A percentile compares a stretch with the other conserved stretches of the same genome.
phyloP scores from a whole-genome alignment of 1,284 basidiomycete genomes.

The Malassezia obtusa region DNA sequence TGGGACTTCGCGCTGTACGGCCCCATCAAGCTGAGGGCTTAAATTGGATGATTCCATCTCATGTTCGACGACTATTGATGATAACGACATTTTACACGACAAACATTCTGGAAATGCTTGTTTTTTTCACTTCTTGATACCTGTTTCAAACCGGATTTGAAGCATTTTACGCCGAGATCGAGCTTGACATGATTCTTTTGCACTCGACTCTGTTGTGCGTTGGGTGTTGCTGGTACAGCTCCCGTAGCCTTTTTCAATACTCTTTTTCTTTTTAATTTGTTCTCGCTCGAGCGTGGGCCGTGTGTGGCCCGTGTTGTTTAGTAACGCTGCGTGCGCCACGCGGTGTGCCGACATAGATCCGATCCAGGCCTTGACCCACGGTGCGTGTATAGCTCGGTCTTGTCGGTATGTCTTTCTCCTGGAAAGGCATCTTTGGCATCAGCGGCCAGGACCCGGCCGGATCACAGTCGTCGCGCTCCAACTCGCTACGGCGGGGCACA shows the following conservation, averaged over 20 bases:
- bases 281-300: no score
- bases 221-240: no score
- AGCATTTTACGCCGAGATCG: background rate
- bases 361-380: no score
- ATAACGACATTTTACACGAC: background rate
- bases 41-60: background rate
- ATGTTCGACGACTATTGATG: background rate
- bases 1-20: conserved; percentile 39
- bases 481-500: background rate
- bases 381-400: no score
- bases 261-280: no score
- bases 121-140: background rate
- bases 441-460: conserved; percentile 6
- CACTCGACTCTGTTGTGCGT: no score
- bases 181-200: background rate
- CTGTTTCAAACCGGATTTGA: background rate
- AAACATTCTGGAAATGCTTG: background rate
- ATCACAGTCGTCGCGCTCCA: background rate
- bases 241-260: no score
- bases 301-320: no score
- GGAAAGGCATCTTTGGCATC: conserved; percentile 39
- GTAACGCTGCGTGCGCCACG: no score
- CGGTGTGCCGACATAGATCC: no score
- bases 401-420: conserved; percentile 46
- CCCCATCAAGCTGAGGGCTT: conserved; percentile 24